phyloP scores from a whole-genome alignment of 2,329 filamentous ascomycete species.

The Diaporthe destruens region DNA sequence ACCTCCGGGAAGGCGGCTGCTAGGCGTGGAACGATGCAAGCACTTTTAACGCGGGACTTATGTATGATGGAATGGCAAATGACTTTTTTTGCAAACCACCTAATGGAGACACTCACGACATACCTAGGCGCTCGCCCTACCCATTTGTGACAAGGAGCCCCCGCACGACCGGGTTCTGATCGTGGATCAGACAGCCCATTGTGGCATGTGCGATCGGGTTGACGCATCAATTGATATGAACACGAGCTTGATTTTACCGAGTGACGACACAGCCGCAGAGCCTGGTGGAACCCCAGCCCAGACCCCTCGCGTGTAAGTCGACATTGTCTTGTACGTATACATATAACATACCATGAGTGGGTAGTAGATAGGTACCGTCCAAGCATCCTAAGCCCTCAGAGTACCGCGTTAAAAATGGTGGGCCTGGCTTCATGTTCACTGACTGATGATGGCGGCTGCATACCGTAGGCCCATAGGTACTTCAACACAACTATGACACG shows the following conservation, averaged over 20 bases:
- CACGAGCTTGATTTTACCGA: constrained; percentile 10
- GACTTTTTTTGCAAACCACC: constrained; percentile 58
- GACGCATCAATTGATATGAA: background rate
- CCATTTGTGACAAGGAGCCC: constrained; percentile 21
- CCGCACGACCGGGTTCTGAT: background rate
- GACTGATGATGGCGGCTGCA: too few species aligned
- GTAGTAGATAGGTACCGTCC: background rate
- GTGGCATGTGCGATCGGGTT: background rate
- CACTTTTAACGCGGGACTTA: constrained; percentile 47
- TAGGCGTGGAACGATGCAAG: constrained; percentile 45
- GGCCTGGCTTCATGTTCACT: background rate
- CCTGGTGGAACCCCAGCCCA: constrained; percentile 21
- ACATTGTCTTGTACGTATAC: background rate
- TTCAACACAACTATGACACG: background rate
- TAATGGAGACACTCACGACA: constrained; percentile 55
- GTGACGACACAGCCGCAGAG: constrained; percentile 25
- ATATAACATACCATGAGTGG: background rate
- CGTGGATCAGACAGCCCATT: background rate
- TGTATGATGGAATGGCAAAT: constrained; percentile 60
- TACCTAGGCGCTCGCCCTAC: background rate
- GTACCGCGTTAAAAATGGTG: background rate
- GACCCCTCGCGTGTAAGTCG: constrained; percentile 20
- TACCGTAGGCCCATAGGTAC: background rate
- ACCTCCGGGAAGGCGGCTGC: constrained; percentile 40
- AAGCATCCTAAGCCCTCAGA: too few species aligned